These are phyloP conservation scores for Mycena albidolilacea DNA, from an alignment of 768 basidiomycete genomes.

Conservation along the genomic window DNA sequence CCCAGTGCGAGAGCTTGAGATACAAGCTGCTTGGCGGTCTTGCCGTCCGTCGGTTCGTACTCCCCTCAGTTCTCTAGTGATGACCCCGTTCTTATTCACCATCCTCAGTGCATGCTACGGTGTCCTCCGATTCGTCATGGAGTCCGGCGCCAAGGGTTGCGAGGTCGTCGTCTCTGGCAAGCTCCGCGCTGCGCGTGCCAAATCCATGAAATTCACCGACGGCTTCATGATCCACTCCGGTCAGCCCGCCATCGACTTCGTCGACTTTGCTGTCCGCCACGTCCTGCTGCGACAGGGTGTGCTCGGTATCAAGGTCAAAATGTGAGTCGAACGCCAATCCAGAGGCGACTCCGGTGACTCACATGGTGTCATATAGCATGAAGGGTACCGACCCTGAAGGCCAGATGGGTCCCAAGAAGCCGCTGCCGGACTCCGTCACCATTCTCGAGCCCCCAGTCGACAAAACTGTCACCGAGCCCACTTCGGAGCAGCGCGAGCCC, in stretches of 20 bases:
- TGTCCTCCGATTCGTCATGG: slow-evolving; percentile 99
- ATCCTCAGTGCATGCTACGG: slow-evolving; percentile 93
- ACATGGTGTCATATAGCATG: slow-evolving; percentile 74
- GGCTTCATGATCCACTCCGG: slow-evolving; percentile 99
- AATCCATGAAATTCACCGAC: slow-evolving; percentile 99
- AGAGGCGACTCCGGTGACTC: slow-evolving; percentile 23
- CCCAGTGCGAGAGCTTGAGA: slow-evolving; percentile 97
- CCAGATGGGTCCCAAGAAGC: slow-evolving; percentile 88
- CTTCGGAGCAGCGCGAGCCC: slow-evolving; percentile 90
- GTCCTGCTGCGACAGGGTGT: slow-evolving; percentile 99
- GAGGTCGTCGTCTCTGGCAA: slow-evolving; percentile 99
- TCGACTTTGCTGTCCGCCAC: slow-evolving; percentile 98
- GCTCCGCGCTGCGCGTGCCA: slow-evolving; percentile 99
- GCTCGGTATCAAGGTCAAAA: slow-evolving; percentile 99
- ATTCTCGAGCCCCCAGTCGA: slow-evolving; percentile 92
- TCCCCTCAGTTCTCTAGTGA: not conserved
- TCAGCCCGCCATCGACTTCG: slow-evolving; percentile 97
- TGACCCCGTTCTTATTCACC: slow-evolving; percentile 3
- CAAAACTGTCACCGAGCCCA: slow-evolving; percentile 90
- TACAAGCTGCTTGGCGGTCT: slow-evolving; percentile 99
- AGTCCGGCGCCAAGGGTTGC: slow-evolving; percentile 99
- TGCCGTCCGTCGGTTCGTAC: slow-evolving; percentile 93
- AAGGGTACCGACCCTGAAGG: slow-evolving; percentile 97
- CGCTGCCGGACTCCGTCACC: slow-evolving; percentile 94
- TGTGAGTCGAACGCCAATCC: slow-evolving; percentile 63